A percentile compares a stretch with the other conserved stretches of the same genome.
Evolutionary conservation across 2,329 filamentous ascomycete species (phyloP).

Genomic region (Sporothrix curviconia): DNA sequence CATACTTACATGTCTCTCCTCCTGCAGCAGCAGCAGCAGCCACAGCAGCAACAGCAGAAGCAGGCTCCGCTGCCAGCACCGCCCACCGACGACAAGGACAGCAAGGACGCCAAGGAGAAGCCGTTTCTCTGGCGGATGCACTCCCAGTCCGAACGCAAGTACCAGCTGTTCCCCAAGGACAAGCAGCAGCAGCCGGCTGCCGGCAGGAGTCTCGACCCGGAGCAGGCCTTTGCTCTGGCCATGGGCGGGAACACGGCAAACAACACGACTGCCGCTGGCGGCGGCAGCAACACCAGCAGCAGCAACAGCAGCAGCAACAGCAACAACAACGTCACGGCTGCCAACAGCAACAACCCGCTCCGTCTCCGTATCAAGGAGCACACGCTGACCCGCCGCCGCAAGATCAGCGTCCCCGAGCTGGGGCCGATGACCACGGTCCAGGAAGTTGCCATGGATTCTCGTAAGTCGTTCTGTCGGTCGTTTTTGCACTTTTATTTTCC

Average conservation of each 20-base stretch:
- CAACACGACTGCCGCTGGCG: too few species aligned
- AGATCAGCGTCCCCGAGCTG: constrained; percentile 57
- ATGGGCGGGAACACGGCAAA: constrained; percentile 24
- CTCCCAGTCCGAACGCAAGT: constrained; percentile 48
- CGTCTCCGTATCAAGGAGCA: constrained; percentile 52
- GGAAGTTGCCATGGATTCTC: constrained; percentile 62
- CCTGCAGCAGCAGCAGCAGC: constrained; percentile 17
- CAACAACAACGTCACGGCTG: neutral
- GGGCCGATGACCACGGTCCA: constrained; percentile 64
- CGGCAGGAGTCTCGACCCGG: constrained; percentile 43
- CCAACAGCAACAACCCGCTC: constrained; percentile 23
- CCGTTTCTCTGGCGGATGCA: constrained; percentile 54
- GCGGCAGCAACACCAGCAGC: neutral
- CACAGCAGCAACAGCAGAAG: neutral
- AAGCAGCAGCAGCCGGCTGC: constrained; percentile 35
- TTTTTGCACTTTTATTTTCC: constrained; percentile 16
- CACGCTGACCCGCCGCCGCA: constrained; percentile 51
- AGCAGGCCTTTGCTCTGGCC: constrained; percentile 41
- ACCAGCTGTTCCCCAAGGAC: constrained; percentile 54
- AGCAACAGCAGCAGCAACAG: neutral
- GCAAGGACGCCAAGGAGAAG: constrained; percentile 44
- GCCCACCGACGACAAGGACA: constrained; percentile 3
- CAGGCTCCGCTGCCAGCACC: neutral
- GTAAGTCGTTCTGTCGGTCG: constrained; percentile 38
- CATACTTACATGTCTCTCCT: constrained; percentile 17